A percentile compares a stretch with the other conserved stretches of the same genome.
These are phyloP conservation scores for Tolypocladium guangdongense DNA, from an alignment of 2,329 filamentous ascomycete species.

Conservation along the genomic window DNA sequence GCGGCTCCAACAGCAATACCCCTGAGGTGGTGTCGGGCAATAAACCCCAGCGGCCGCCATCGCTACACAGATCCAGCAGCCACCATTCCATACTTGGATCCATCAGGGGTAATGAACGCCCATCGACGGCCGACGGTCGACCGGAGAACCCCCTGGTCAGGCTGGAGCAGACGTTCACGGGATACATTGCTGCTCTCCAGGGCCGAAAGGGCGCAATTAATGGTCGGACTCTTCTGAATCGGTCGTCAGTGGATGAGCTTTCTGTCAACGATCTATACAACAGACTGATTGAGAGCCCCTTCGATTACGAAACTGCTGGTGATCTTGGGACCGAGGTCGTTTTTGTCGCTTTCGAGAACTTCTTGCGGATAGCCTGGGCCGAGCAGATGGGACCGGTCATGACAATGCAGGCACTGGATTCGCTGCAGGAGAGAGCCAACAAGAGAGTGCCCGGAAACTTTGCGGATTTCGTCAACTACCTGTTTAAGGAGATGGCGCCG, in stretches of 20 bases:
- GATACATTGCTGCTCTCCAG: constrained; percentile 72
- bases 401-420: constrained; percentile 56
- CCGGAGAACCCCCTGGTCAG: constrained; percentile 58
- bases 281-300: constrained; percentile 70
- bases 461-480: constrained; percentile 53
- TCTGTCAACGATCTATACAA: constrained; percentile 87
- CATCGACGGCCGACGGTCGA: constrained; percentile 33
- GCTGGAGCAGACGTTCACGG: constrained; percentile 75
- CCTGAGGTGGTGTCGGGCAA: constrained; percentile 16
- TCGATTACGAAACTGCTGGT: constrained; percentile 61
- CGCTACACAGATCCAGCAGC: constrained; percentile 32
- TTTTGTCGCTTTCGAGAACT: constrained; percentile 90
- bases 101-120: constrained; percentile 30
- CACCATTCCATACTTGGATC: constrained; percentile 46
- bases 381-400: constrained; percentile 82
- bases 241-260: constrained; percentile 62
- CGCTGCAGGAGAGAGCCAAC: constrained; percentile 58
- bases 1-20: constrained; percentile 34
- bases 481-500: constrained; percentile 56
- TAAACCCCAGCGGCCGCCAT: constrained; percentile 30
- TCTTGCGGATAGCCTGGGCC: constrained; percentile 76
- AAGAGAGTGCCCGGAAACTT: constrained; percentile 64
- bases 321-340: constrained; percentile 75
- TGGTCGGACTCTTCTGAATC: constrained; percentile 61
- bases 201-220: constrained; percentile 80